A percentile compares a stretch with the other conserved stretches of the same genome.
phyloP scores from a whole-genome alignment of 768 basidiomycete genomes.

The Russula lepida region DNA sequence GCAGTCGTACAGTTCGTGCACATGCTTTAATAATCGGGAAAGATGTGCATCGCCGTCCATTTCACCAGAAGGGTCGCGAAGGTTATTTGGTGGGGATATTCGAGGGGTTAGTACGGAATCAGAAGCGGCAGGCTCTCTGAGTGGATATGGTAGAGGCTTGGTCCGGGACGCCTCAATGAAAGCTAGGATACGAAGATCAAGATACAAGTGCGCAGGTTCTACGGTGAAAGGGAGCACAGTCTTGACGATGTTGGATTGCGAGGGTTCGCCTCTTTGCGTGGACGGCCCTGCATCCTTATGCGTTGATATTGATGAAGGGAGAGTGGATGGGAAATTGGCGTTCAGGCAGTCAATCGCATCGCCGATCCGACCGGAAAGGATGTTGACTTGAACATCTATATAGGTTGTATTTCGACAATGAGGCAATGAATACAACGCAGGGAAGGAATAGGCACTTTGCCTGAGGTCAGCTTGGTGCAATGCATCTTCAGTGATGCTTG shows the following conservation, averaged over 20 bases:
- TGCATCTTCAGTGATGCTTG: conserved; percentile 15
- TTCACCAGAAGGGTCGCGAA: conserved; percentile 26
- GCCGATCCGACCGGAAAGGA: conserved; percentile 70
- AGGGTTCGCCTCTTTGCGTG: conserved; percentile 14
- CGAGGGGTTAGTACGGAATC: conserved; percentile 15
- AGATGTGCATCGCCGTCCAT: conserved; percentile 35
- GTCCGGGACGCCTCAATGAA: conserved; percentile 85
- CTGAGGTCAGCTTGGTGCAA: conserved; percentile 12
- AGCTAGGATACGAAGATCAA: conserved; percentile 80
- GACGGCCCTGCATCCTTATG: background rate
- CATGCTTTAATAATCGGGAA: conserved; percentile 43
- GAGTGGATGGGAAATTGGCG: conserved; percentile 66
- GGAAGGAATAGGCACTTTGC: conserved; percentile 4
- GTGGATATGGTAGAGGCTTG: conserved; percentile 45
- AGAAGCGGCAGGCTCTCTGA: conserved; percentile 3
- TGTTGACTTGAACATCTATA: conserved; percentile 58
- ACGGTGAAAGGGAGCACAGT: conserved; percentile 56
- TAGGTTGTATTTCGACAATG: background rate
- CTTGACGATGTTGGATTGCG: conserved; percentile 31
- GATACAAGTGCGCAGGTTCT: conserved; percentile 62
- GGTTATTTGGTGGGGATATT: conserved; percentile 16
- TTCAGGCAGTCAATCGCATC: conserved; percentile 61
- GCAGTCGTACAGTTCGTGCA: conserved; percentile 59
- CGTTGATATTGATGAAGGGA: conserved; percentile 28
- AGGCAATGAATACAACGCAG: background rate